phyloP scores from a whole-genome alignment of 1,284 basidiomycete species.

The Leccinum subrobustum region DNA sequence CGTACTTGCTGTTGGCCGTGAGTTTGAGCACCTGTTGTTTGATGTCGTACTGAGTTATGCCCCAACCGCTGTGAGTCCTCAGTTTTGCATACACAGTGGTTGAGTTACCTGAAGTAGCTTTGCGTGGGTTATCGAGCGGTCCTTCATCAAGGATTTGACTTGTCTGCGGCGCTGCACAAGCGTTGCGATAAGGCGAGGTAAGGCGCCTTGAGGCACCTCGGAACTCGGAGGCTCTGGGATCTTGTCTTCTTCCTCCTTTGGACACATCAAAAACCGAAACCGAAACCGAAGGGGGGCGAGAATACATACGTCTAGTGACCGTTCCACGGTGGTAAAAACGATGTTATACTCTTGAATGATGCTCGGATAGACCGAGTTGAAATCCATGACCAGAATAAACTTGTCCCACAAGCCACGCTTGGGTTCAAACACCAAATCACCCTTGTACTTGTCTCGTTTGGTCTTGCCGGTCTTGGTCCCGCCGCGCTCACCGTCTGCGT shows the following conservation, averaged over 20 bases:
- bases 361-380: conserved; percentile 98
- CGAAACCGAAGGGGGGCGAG: conserved; percentile 15
- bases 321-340: conserved; percentile 95
- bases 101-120: conserved; percentile 81
- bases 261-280: conserved; percentile 1
- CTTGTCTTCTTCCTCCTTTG: conserved; percentile 75
- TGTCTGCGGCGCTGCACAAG: conserved; percentile 87
- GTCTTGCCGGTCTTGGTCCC: conserved; percentile 54
- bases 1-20: conserved; percentile 99
- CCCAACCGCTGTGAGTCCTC: conserved; percentile 9
- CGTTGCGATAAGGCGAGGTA: conserved; percentile 94
- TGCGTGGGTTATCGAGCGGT: conserved; percentile 70
- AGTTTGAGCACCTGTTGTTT: conserved; percentile 97
- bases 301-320: conserved; percentile 58
- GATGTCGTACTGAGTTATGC: conserved; percentile 79
- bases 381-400: conserved; percentile 99
- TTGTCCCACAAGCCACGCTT: conserved; percentile 97
- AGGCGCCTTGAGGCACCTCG: conserved; percentile 79
- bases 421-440: conserved; percentile 97
- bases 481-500: conserved; percentile 63
- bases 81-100: background rate
- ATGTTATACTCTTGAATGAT: conserved; percentile 99
- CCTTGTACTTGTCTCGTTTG: conserved; percentile 96
- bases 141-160: conserved; percentile 97
- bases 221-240: conserved; percentile 87